These are phyloP conservation scores for Camellia sinensis DNA, from an alignment of 148 eudicot genomes.

Conservation along the genomic window DNA sequence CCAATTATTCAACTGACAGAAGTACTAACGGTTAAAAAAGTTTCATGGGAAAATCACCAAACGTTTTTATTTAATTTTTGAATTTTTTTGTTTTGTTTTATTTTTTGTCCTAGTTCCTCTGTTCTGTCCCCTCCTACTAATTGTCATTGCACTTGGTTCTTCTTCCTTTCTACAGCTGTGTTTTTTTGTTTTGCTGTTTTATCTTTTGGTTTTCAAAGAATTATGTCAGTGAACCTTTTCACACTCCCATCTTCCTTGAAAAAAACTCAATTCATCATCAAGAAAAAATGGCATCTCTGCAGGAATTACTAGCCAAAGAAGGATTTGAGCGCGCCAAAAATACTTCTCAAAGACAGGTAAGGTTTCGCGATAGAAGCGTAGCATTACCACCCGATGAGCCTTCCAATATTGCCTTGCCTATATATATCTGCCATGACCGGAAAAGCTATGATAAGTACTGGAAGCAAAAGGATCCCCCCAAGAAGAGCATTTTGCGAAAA, in stretches of 20 bases:
- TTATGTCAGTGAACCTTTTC: conserved; percentile 20
- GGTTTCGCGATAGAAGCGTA: conserved; percentile 20
- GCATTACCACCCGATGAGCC: conserved; percentile 17
- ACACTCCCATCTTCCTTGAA: background rate
- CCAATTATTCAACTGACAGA: too few species aligned
- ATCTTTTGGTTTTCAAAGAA: conserved; percentile 14
- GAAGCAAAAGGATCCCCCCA: background rate
- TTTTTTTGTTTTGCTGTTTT: conserved; percentile 2
- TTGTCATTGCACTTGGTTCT: background rate
- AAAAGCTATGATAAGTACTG: conserved; percentile 27
- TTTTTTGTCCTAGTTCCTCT: conserved; percentile 6
- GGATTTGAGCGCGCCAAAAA: conserved; percentile 25
- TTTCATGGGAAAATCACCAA: background rate
- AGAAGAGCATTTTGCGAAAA: conserved; percentile 19
- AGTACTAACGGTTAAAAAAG: conserved; percentile 5
- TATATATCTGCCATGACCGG: conserved; percentile 46
- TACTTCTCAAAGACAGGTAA: conserved; percentile 16
- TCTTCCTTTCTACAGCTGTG: background rate
- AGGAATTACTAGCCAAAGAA: conserved; percentile 33
- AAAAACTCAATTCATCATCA: background rate
- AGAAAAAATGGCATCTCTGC: conserved; percentile 35
- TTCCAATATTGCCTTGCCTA: conserved; percentile 28
- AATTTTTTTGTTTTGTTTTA: too few species aligned
- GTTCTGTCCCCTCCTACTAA: background rate
- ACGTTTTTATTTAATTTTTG: background rate